Base-by-base conservation (phyloP, 768 basidiomycete species). In the Suillus decipiens region DNA sequence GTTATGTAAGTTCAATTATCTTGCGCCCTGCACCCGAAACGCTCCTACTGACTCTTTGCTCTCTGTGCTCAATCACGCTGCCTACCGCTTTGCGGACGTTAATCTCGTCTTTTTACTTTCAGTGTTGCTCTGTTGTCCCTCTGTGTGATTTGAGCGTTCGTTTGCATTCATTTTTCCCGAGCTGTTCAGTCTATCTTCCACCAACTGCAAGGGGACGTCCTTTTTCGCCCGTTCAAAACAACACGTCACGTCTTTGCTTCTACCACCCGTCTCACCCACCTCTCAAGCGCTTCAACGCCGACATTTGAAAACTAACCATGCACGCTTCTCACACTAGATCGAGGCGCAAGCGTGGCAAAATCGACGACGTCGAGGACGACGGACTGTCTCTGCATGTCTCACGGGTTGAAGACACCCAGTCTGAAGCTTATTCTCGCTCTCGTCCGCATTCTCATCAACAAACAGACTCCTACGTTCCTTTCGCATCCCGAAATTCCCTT, bases 361-460 rank as follows among this genome's bases (percentile, higher is more conserved):
- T 81, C 71, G 81, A 77, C 66, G 76, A 75, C 65, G 81, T 82
- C 68, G 80, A 82, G 67, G 83, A 86, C 66, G 81, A 82, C 67
- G 81, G 83, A 47, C 66, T 65, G 33, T 55, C 57, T 54, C 68
- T 69, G 68, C 75, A 76, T 64, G 79, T 78, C 74, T 75, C 80
- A 70, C 83, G 81, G 73, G 73, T 69, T 67, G 85, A 86, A 64
- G 85, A 87, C 67, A 70, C 77, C 62, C 80, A 78, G 75, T 72
- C 81, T 69, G 83, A 87, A 64, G 73, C 80, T 62, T 87, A 85
- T 74, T 73, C 85, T 67, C 82, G 82, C 72, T 72, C 84, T 68
- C 83, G 82, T 70, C 80, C 80, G 67, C 68, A 72, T 63, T 70
- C 75, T 64, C 76, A 76, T 68, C 74, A 74, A 59, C 79, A 75